Conservation (phyloP, 805 yeast species). For the Candida chilensis region DNA sequence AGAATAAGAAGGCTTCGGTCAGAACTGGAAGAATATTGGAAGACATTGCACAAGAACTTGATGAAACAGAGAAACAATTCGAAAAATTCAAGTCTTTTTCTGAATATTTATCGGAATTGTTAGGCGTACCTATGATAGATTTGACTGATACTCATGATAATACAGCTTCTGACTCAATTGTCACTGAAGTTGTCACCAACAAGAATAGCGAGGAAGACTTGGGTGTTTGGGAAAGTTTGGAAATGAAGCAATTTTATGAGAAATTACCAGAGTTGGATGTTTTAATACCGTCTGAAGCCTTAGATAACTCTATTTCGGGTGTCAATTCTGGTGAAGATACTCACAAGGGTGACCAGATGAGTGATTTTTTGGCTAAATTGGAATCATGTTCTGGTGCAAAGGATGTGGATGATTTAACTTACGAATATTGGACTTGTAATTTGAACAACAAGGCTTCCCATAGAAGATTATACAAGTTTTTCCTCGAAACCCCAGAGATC, state of each 20-base stretch:
- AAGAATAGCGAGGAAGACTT: constrained; percentile 13
- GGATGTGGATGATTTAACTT: constrained; percentile 39
- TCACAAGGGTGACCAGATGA: constrained; percentile 29
- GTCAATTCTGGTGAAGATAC: constrained; percentile 5
- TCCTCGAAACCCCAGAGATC: constrained; percentile 38
- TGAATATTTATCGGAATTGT: constrained; percentile 29
- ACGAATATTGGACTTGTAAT: constrained; percentile 36
- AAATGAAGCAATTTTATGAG: constrained; percentile 57
- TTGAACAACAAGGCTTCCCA: constrained; percentile 69
- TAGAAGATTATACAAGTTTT: constrained; percentile 47
- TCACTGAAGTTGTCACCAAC: constrained; percentile 13
- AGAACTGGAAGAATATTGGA: constrained; percentile 56
- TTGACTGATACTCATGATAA: constrained; percentile 6
- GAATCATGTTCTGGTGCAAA: constrained; percentile 33
- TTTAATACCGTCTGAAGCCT: constrained; percentile 2
- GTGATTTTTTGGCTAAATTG: constrained; percentile 29
- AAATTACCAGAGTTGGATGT: constrained; percentile 31
- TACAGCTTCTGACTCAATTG: constrained; percentile 1
- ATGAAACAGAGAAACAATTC: constrained; percentile 19
- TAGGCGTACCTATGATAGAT: constrained; percentile 18
- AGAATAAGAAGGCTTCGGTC: constrained; percentile 46
- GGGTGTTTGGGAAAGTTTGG: constrained; percentile 55
- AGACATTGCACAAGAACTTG: constrained; percentile 24
- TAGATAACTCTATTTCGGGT: constrained; percentile 4
- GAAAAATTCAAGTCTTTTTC: constrained; percentile 35